Evolutionary conservation across 2,329 filamentous ascomycete genomes (phyloP), one percentile per base, ranked within the genome.

Genomic region (Aspergillus clavatus): DNA sequence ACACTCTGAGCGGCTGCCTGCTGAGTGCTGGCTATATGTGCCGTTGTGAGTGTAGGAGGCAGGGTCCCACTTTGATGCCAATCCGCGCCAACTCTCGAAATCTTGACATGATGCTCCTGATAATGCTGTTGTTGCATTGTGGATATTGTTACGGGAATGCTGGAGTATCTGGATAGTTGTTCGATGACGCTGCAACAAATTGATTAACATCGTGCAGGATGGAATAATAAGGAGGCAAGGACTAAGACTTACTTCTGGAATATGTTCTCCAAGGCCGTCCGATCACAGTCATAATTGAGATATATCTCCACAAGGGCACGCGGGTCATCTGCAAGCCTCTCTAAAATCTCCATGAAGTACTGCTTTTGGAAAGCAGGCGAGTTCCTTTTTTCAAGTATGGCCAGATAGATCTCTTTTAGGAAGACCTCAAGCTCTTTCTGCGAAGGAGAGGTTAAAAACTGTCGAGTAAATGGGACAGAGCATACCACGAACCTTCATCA

Each of bases 371-470:
- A 89, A 7, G 85, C 72, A 3, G 91, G 91, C 0, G 91, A 89
- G 47, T 83, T 90, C 52, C 85, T 83, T 66, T 91, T 87, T 40
- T 95, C 91, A 28, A 98, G 73, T 33, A 97, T 88, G 0, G 90
- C 86, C 4, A 98, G 74, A 62, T 98, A 98, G 23, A 98, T 94
- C 63, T 98, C 93, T 64, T 97, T 97, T 47, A 98, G 71, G 63
- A 98, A 97, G 0, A 98, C 91, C 67, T 97, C 93, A 44, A 98
- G 87, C 64, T 98, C 93, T 80, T 95, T 95, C 82, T 89, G 46
- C 46, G 28, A 7, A 18, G 26, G 40, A 48, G n/a, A n/a, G n/a
- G n/a, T n/a, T 62, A 45, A 62, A 51, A 45, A 28, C 16, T 12
- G 7, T 23, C 24, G 8, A 22, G 38, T 26, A 7, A 26, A 27